Percentiles rank a stretch among this genome's conserved stretches.
Evolutionary conservation across 2,329 filamentous ascomycete species (phyloP).

Genomic region (Aureobasidium musti): DNA sequence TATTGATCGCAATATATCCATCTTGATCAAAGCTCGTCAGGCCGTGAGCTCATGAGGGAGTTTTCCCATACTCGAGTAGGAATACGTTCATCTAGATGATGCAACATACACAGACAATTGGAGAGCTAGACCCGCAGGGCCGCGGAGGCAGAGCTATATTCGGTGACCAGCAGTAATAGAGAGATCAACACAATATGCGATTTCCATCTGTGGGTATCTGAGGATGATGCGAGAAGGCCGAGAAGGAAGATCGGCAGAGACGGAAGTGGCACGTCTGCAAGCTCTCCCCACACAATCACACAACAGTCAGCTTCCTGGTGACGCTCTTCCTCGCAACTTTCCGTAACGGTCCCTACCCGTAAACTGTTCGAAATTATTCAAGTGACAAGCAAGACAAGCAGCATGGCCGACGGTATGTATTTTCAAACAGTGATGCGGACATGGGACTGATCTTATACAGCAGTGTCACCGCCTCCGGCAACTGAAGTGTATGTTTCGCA

Average conservation of each 20-base stretch:
- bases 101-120: no score
- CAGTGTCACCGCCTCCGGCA: conserved; percentile 40
- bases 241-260: not conserved
- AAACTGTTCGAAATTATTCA: not conserved
- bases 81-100: not conserved
- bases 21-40: not conserved
- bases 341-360: not conserved
- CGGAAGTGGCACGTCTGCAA: not conserved
- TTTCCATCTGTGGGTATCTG: not conserved
- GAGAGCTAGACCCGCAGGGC: not conserved
- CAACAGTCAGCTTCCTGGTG: not conserved
- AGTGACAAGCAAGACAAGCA: not conserved
- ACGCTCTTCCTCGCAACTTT: conserved; percentile 1
- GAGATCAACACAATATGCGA: no score
- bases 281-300: conserved; percentile 7
- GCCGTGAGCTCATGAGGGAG: not conserved
- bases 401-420: conserved; percentile 17
- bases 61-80: not conserved
- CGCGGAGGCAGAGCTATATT: no score
- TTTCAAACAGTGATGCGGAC: no score
- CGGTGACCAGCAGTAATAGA: not conserved
- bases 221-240: not conserved
- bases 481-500: conserved; percentile 46
- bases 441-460: conserved; percentile 27
- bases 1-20: not conserved